Percentiles rank a stretch among this genome's conserved stretches.
phyloP scores from a whole-genome alignment of 306 rosid genomes.

The Inga leiocalycina region DNA sequence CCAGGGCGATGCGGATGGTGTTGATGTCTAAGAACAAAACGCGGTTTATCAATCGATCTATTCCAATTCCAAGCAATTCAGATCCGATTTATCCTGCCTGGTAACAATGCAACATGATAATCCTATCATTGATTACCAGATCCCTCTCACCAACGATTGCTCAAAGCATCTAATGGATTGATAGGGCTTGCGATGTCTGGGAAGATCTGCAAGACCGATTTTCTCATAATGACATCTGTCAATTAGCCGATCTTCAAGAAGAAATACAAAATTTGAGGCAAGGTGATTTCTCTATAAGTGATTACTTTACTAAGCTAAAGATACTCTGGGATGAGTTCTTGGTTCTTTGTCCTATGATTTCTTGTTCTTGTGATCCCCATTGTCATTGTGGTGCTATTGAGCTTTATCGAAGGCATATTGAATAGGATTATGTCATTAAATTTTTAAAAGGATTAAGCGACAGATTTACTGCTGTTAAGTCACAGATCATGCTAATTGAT shows the following conservation, averaged over 20 bases:
- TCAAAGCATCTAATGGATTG: neutral
- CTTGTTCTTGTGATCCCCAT: neutral
- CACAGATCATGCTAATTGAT: too few relatives aligned
- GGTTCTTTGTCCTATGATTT: fast-evolving
- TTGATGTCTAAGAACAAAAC: too few relatives aligned
- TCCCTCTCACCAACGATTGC: neutral
- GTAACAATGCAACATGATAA: too few relatives aligned
- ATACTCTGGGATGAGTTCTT: neutral
- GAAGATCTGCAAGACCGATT: neutral
- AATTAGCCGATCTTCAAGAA: neutral
- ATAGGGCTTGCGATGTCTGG: neutral
- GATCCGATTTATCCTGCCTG: too few relatives aligned
- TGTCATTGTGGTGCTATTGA: too few relatives aligned
- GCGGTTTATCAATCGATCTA: too few relatives aligned
- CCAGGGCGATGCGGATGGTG: too few relatives aligned
- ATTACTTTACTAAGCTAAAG: neutral
- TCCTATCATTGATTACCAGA: neutral
- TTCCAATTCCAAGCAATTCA: too few relatives aligned
- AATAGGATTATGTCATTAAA: too few relatives aligned
- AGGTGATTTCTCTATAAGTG: neutral
- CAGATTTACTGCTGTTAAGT: too few relatives aligned
- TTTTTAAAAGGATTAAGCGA: too few relatives aligned
- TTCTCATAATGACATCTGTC: neutral
- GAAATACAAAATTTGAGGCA: neutral
- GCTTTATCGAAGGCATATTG: too few relatives aligned